A percentile compares a stretch with the other conserved stretches of the same genome.
Conservation (phyloP, 768 basidiomycete species). For the Clathrus columnatus region DNA sequence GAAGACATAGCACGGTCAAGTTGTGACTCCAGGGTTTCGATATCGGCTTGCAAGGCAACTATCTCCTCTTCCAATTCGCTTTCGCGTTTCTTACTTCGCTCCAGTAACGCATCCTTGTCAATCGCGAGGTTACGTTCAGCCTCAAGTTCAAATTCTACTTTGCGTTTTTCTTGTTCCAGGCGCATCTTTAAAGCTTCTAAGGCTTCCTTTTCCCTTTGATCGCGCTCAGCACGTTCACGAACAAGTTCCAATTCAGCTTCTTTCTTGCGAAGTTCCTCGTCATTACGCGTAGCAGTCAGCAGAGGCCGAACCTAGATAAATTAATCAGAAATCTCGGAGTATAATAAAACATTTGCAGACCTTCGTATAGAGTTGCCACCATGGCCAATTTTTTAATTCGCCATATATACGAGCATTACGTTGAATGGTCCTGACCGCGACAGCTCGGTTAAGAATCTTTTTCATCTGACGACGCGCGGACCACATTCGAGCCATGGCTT, state of each 20-base stretch:
- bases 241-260: constrained; percentile 73
- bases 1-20: constrained; percentile 69
- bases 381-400: constrained; percentile 90
- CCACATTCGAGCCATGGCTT: constrained; percentile 80
- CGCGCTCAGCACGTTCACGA: constrained; percentile 80
- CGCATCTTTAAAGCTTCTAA: constrained; percentile 75
- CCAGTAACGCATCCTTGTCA: constrained; percentile 78
- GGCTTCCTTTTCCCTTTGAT: constrained; percentile 70
- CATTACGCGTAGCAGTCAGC: constrained; percentile 84
- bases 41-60: constrained; percentile 65
- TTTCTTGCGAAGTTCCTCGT: constrained; percentile 85
- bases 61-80: constrained; percentile 81
- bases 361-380: constrained; percentile 98
- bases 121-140: constrained; percentile 70
- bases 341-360: constrained; percentile 26
- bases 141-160: constrained; percentile 71
- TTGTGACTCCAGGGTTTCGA: constrained; percentile 79
- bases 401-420: constrained; percentile 88
- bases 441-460: constrained; percentile 88
- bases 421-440: constrained; percentile 88
- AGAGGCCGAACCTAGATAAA: constrained; percentile 70
- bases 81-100: constrained; percentile 80
- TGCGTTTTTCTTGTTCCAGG: constrained; percentile 75
- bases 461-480: constrained; percentile 84
- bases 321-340: constrained; percentile 9